Evolutionary conservation across 2,329 filamentous ascomycete genomes (phyloP).

Genomic region (Botryotinia convoluta): DNA sequence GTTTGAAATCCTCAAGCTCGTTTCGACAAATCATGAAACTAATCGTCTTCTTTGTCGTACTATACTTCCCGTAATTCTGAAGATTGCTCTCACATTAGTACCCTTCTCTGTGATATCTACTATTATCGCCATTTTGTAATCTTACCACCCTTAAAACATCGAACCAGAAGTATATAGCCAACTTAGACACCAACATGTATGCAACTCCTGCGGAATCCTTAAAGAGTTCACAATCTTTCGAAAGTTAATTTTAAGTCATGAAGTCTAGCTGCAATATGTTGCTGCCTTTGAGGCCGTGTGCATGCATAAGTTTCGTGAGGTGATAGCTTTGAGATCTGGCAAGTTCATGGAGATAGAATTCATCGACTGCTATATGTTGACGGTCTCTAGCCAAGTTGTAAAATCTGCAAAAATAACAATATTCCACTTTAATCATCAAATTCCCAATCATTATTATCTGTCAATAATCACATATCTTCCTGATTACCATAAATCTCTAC

Average conservation of each 20-base stretch:
- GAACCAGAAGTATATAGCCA: no score
- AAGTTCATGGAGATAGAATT: not conserved
- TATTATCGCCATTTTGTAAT: not conserved
- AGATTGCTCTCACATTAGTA: not conserved
- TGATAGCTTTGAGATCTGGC: not conserved
- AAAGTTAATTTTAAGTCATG: not conserved
- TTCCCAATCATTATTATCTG: not conserved
- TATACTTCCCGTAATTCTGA: not conserved
- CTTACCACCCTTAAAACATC: not conserved
- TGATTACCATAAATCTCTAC: not conserved
- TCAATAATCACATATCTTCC: not conserved
- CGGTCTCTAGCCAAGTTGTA: not conserved
- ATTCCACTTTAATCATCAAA: not conserved
- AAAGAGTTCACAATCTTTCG: not conserved
- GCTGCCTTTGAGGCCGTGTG: not conserved
- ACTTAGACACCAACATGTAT: not conserved
- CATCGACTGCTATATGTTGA: not conserved
- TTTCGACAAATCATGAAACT: not conserved
- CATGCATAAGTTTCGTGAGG: no score
- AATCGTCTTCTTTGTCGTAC: not conserved
- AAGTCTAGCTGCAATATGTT: not conserved
- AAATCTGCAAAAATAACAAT: not conserved
- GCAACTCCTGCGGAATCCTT: not conserved
- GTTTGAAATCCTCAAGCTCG: not conserved
- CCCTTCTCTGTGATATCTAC: not conserved